phyloP scores from a whole-genome alignment of 768 basidiomycete genomes.

The Tulasnella sp. region DNA sequence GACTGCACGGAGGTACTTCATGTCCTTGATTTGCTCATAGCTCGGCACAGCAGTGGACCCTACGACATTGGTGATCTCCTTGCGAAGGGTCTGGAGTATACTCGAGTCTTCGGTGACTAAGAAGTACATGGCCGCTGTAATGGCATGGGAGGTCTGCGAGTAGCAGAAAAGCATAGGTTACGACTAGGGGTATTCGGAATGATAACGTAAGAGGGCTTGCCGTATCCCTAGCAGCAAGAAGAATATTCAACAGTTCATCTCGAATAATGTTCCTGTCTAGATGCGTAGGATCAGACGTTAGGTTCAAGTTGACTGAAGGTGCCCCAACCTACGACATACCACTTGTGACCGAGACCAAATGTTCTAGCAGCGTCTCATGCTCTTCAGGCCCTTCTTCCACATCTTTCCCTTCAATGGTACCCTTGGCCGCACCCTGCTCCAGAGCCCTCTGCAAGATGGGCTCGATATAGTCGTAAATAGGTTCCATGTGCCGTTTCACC shows the following conservation, averaged over 20 bases:
- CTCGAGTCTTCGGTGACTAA: slow-evolving; percentile 39
- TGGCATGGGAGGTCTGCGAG: slow-evolving; percentile 33
- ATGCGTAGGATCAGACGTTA: neutral
- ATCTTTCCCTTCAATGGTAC: slow-evolving; percentile 15
- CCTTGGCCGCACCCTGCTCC: slow-evolving; percentile 31
- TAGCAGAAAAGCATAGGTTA: neutral
- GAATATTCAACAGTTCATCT: slow-evolving; percentile 68
- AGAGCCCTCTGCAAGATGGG: slow-evolving; percentile 37
- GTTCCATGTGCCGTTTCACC: slow-evolving; percentile 34
- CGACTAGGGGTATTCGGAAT: neutral
- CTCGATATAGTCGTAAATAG: slow-evolving; percentile 43
- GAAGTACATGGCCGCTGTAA: slow-evolving; percentile 46
- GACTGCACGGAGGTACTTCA: slow-evolving; percentile 56
- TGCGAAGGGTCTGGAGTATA: slow-evolving; percentile 36
- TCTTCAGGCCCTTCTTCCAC: slow-evolving; percentile 35
- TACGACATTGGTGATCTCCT: slow-evolving; percentile 39
- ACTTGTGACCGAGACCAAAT: slow-evolving; percentile 52
- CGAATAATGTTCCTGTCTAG: slow-evolving; percentile 55
- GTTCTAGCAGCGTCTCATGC: slow-evolving; percentile 47
- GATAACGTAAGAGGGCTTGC: slow-evolving; percentile 28
- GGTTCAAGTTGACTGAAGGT: too few relatives aligned
- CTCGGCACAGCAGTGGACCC: slow-evolving; percentile 36
- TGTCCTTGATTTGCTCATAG: slow-evolving; percentile 42
- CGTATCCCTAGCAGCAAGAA: slow-evolving; percentile 70
- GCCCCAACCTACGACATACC: too few relatives aligned